phyloP scores from a whole-genome alignment of 148 eudicot genomes.

The Salicornia ramosissima region DNA sequence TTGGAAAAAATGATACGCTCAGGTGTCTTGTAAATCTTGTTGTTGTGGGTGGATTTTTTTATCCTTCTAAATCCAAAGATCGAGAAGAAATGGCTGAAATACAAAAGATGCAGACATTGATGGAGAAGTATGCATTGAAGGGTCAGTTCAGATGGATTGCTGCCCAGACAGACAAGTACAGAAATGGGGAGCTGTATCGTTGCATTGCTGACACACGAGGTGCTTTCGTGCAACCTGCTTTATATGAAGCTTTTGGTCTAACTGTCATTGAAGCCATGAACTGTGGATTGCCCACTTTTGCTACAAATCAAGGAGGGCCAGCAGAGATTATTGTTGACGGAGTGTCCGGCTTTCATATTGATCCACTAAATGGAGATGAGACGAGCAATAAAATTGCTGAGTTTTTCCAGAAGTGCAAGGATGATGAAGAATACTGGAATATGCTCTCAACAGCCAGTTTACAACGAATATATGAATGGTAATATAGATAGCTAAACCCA shows the following conservation, averaged over 20 bases:
- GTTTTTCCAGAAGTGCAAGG: conserved; percentile 68
- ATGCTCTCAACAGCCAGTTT: conserved; percentile 56
- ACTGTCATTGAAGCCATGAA: conserved; percentile 97
- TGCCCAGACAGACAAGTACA: conserved; percentile 72
- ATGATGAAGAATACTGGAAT: conserved; percentile 60
- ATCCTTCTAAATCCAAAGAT: conserved; percentile 86
- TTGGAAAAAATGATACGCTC: conserved; percentile 68
- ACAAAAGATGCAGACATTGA: conserved; percentile 67
- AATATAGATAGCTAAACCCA: conserved; percentile 18
- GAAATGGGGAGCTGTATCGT: conserved; percentile 83
- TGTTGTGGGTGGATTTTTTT: conserved; percentile 80
- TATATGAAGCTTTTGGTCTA: conserved; percentile 92
- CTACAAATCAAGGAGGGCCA: conserved; percentile 95
- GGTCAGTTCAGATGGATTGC: conserved; percentile 97
- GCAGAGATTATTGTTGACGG: conserved; percentile 91
- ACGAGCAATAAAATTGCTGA: conserved; percentile 79
- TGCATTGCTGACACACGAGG: conserved; percentile 82
- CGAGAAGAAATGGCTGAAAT: conserved; percentile 91
- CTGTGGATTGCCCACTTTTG: conserved; percentile 91
- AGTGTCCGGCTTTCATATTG: conserved; percentile 78
- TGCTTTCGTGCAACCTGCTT: conserved; percentile 89
- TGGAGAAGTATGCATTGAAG: conserved; percentile 65
- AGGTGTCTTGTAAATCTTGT: conserved; percentile 79
- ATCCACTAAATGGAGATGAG: conserved; percentile 73
- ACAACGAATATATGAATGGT: conserved; percentile 82